Evolutionary conservation across 2,329 filamentous ascomycete genomes (phyloP), one percentile per base, ranked within the genome.

Genomic region (Pyrenochaeta sp.): DNA sequence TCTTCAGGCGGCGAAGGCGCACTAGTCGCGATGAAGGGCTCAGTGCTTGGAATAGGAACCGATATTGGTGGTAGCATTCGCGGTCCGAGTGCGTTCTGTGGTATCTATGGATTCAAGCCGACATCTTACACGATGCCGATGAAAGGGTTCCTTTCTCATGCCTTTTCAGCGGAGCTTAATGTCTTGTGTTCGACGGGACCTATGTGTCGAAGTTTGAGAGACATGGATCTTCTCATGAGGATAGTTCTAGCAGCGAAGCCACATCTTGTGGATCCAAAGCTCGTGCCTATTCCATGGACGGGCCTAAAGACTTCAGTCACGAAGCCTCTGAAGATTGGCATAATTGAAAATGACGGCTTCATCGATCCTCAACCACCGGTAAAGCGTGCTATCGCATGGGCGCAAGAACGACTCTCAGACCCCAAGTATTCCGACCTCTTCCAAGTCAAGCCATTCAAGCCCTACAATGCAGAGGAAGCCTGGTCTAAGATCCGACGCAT

Each of bases 331-430:
- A 80, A 78, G 52, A 77, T 84, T 1, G 82, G 82, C 1, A 73
- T 84, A 55, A 77, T 80, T 69, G 69, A 72, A 56, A 56, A 77
- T 43, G 79, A 81, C 53, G 77, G 77, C 0, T 59, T 66, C 12
- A 76, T 80, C 13, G 54, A 65, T 5, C 78, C 79, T 0, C 78
- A 81, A 34, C 79, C 79, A 0, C 79, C 79, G 0, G 74, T 80
- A 0, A 67, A 52, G 1, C 69, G 71, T 2, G 78, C 78, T 5
- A 65, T 80, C 10, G 50, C 65, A 13, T 81, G 78, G 79, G 77
- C 73, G 44, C 66, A 0, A 15, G 8, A 61, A 27, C 59, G 44
- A 32, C 63, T 66, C 10, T 59, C 59, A 5, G 40, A 54, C 19
- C 36, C 53, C 6, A 50, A 52, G 22, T 27, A 64, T 1, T 51